Evolutionary conservation across 768 basidiomycete species (phyloP).

Genomic region (Trametes cingulata): DNA sequence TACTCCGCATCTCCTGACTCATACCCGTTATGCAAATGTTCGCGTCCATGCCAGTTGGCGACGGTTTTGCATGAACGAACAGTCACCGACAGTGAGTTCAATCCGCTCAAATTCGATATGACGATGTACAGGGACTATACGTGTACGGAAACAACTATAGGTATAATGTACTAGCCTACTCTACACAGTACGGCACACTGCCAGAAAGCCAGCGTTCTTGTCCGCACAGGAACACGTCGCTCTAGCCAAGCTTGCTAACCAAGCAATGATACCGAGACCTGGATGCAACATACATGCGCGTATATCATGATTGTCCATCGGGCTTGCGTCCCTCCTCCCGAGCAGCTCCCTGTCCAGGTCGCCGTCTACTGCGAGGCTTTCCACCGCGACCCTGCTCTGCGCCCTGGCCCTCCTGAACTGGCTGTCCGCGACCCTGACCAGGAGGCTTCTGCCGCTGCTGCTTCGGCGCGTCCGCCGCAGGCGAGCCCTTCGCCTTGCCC

Average conservation of each 20-base stretch:
- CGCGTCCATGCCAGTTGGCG: too few species aligned
- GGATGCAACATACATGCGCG: neutral
- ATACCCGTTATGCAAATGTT: too few species aligned
- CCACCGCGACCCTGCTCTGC: neutral
- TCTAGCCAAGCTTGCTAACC: neutral
- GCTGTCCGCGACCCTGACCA: neutral
- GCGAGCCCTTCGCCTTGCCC: neutral
- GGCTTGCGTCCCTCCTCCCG: constrained; percentile 2
- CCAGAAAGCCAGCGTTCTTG: neutral
- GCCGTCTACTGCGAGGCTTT: constrained; percentile 8
- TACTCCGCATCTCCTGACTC: too few species aligned
- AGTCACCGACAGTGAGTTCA: too few species aligned
- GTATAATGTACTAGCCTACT: too few species aligned
- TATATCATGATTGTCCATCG: neutral
- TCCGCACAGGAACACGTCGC: neutral
- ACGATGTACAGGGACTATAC: too few species aligned
- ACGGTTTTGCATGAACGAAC: too few species aligned
- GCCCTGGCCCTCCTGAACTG: neutral
- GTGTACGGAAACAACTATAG: too few species aligned
- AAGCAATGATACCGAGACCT: too few species aligned
- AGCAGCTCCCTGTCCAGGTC: neutral
- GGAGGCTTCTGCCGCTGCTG: neutral
- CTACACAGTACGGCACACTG: neutral
- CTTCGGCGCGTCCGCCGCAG: neutral
- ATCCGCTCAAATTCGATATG: too few species aligned